Percentiles rank a stretch among this genome's conserved stretches.
These are phyloP conservation scores for Botrytis squamosa DNA, from an alignment of 2,329 filamentous ascomycete species.

Conservation along the genomic window DNA sequence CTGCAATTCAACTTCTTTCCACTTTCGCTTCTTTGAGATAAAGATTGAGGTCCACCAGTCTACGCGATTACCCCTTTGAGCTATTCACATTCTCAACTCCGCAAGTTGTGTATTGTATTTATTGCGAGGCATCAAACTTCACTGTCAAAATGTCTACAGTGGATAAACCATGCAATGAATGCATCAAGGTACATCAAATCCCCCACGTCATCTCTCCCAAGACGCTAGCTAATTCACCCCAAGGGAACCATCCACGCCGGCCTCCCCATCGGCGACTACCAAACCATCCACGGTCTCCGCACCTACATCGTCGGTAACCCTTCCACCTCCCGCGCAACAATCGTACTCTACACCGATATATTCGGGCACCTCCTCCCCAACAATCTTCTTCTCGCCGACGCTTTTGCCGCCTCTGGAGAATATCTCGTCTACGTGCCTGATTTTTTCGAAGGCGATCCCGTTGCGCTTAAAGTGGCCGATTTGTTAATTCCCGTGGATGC, in stretches of 20 bases:
- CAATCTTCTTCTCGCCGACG: constrained; percentile 40
- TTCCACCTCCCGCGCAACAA: constrained; percentile 35
- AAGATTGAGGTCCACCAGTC: background rate
- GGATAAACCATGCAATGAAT: background rate
- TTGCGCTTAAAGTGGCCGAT: constrained; percentile 40
- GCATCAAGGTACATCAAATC: background rate
- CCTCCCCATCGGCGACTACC: constrained; percentile 41
- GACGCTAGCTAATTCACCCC: constrained; percentile 35
- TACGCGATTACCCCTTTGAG: background rate
- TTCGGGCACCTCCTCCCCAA: constrained; percentile 38
- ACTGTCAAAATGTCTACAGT: background rate
- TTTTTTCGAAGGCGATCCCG: constrained; percentile 39
- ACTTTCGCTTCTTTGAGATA: no score
- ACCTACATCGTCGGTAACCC: constrained; percentile 43
- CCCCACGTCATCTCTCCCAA: background rate
- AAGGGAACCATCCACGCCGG: constrained; percentile 44
- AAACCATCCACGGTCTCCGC: constrained; percentile 41
- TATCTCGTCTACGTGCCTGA: constrained; percentile 40
- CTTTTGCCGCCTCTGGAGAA: constrained; percentile 37
- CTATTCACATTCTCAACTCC: background rate
- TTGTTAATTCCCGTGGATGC: constrained; percentile 41
- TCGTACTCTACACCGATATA: constrained; percentile 39
- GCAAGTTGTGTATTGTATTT: background rate
- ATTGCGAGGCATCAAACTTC: background rate
- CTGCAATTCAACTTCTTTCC: background rate